Evolutionary conservation across 2,329 filamentous ascomycete genomes (phyloP).

Genomic region (Trichothecium sympodiale): DNA sequence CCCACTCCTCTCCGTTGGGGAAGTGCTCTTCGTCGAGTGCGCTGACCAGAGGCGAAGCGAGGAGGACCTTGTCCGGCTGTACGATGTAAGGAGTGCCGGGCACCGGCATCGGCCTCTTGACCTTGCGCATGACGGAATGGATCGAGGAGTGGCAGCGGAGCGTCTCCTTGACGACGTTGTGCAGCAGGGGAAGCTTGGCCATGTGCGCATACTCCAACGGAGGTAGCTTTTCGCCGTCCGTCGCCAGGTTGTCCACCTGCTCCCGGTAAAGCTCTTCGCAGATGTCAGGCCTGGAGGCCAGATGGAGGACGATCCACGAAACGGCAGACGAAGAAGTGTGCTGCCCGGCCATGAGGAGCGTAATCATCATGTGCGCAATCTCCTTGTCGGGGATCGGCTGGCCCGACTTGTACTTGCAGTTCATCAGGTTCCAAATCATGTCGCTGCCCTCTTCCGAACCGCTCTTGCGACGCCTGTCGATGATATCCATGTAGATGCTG

Average conservation of each 20-base stretch:
- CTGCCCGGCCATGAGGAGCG: slow-evolving; percentile 73
- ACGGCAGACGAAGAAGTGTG: slow-evolving; percentile 71
- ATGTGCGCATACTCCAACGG: slow-evolving; percentile 49
- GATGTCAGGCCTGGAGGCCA: slow-evolving; percentile 60
- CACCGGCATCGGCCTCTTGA: slow-evolving; percentile 54
- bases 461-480: slow-evolving; percentile 47
- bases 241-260: slow-evolving; percentile 44
- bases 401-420: slow-evolving; percentile 65
- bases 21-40: slow-evolving; percentile 47
- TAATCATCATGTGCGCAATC: slow-evolving; percentile 79
- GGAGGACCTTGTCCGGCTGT: slow-evolving; percentile 35
- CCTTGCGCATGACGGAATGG: slow-evolving; percentile 62
- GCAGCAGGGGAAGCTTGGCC: slow-evolving; percentile 47
- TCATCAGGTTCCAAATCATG: slow-evolving; percentile 75
- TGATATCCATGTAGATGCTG: slow-evolving; percentile 59
- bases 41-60: slow-evolving; percentile 30
- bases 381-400: slow-evolving; percentile 59
- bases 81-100: slow-evolving; percentile 44
- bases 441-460: slow-evolving; percentile 38
- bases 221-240: slow-evolving; percentile 29
- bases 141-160: slow-evolving; percentile 61
- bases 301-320: slow-evolving; percentile 64
- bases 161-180: slow-evolving; percentile 60
- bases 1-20: slow-evolving; percentile 21
- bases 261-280: slow-evolving; percentile 61